Base-by-base conservation (phyloP, 2,329 filamentous ascomycete species). In the Aspergillus pseudoviridinutans region DNA sequence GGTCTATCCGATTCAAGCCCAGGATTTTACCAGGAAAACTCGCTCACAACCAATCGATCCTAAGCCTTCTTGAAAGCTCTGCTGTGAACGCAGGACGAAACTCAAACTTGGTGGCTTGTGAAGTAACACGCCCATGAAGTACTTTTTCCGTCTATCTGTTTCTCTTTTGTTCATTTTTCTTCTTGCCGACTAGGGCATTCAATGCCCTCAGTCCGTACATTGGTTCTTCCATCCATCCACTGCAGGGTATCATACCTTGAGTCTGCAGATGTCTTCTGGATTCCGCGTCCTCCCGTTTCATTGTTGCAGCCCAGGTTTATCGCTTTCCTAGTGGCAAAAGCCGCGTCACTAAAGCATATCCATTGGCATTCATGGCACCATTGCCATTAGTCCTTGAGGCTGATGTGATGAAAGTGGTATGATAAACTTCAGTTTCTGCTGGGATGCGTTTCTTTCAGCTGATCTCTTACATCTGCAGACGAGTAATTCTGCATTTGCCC, bases 401-500 rank as follows among this genome's bases (percentile, higher is more conserved):
- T 61, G 54, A 51, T 49, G 55, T 58, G 32, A 51, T 60, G 38
- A 44, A 51, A 58, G 58, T 62, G 59, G 61, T 57, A 61, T 62
- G 61, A 64, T 59, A 64, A 61, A 59, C 55, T 38, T 56, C 58
- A 58, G 54, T 54, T 50, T 61, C 54, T 56, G 57, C 59, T 54
- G 57, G 51, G 58, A 67, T 65, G 64, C 66, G 64, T 69, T 68
- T 63, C 61, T 62, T 75, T 76, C 73, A 76, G 73, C 72, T 76
- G 73, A 76, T 74, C 72, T 71, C 61, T 68, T 64, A 69, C 63
- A 61, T 66, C 71, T 76, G 73, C 73, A 75, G 69, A 73, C 57
- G 63, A 64, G 66, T 69, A 67, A 70, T 73, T 66, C 68, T 67
- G 70, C 73, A 74, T 74, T 59, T 63, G 65, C 55, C 68, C 67